Conservation (phyloP, 805 yeast species). For the Candida ulmi region DNA sequence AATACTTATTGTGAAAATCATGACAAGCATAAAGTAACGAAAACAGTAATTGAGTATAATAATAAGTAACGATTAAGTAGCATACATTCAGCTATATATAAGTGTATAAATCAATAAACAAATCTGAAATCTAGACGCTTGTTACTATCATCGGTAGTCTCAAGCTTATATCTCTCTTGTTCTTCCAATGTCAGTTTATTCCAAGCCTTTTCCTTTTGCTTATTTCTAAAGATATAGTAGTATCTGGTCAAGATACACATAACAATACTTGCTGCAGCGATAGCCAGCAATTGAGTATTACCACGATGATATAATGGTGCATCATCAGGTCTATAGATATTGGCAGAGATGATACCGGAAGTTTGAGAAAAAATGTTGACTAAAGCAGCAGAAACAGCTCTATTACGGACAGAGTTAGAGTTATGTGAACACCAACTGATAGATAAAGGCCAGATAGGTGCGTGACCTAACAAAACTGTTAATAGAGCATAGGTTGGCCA, state of each 20-base stretch:
- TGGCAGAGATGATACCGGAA: conserved; percentile 46
- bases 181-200: conserved; percentile 42
- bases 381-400: conserved; percentile 61
- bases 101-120: conserved; percentile 21
- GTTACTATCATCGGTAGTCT: conserved; percentile 49
- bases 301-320: conserved; percentile 57
- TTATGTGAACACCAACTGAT: conserved; percentile 60
- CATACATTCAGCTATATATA: too few species aligned
- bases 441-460: conserved; percentile 49
- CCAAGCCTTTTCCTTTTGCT: conserved; percentile 45
- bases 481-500: conserved; percentile 40
- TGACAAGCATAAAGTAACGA: too few species aligned
- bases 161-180: conserved; percentile 38
- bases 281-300: conserved; percentile 36
- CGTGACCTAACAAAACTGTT: conserved; percentile 32
- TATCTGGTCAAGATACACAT: conserved; percentile 22
- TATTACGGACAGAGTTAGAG: conserved; percentile 54
- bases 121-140: conserved; percentile 50
- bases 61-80: too few species aligned
- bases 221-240: conserved; percentile 36
- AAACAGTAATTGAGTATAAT: too few species aligned
- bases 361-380: conserved; percentile 62
- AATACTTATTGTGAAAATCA: too few species aligned
- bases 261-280: conserved; percentile 28
- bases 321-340: conserved; percentile 54